Base-by-base conservation (phyloP, 2,329 filamentous ascomycete species). In the Colletotrichum lini region DNA sequence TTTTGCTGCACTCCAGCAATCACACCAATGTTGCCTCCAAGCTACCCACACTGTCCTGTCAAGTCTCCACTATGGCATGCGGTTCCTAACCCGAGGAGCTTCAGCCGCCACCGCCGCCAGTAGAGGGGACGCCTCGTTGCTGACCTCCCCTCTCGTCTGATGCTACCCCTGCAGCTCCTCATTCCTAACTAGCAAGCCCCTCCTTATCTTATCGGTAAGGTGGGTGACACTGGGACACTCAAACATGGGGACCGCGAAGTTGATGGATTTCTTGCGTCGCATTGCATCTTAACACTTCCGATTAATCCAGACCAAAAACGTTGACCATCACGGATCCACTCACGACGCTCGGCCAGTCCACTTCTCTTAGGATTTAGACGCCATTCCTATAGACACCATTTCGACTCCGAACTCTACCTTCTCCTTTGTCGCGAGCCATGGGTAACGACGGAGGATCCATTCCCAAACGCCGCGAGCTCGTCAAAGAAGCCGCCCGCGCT, bases 361-460 rank as follows among this genome's bases (percentile, higher is more conserved):
- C 2, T 42, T 9, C 23, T 16, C 6, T 45, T 23, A 26, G 35
- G 44, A 35, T 35, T 13, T 16, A 13, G 35, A 45, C 30, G 9
- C 1, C 12, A 26, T 44, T 5, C 4, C 26, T 30, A 30, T 6
- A 4, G n/a, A 38, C 42, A 7, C 23, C 18, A 63, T n/a, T 18
- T 18, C 15, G n/a, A 16, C 26, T 15, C 23, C 40, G 30, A 5
- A 54, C 49, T 53, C 49, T 47, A 59, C 26, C 59, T 64, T 52
- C 38, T 44, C 44, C 7, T 21, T 44, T 15, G 56, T n/a, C 67
- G 45, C 26, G n/a, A 74, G 79, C 63, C 76, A 98, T 99, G 96
- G 96, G 96, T 80, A 99, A 99, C 84, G 96, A 99, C 81, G 96
- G 96, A 76, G 96, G 96, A 80, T 96, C 94, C 76, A 99, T 99